Evolutionary conservation across 2,329 filamentous ascomycete genomes (phyloP).

Genomic region (Alternaria panax): DNA sequence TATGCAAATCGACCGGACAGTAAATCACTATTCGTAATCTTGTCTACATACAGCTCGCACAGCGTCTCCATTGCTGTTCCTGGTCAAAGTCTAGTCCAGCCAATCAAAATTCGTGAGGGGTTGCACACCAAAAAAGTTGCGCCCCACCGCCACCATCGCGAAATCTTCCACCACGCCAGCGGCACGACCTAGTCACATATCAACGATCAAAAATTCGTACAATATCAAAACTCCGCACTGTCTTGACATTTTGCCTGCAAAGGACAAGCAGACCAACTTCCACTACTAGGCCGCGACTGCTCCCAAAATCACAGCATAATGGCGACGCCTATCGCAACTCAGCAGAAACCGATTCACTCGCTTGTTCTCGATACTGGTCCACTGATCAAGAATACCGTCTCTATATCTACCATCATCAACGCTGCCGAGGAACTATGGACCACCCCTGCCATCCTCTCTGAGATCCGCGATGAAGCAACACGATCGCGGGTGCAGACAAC

Average conservation of each 20-base stretch:
- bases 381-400: slow-evolving; percentile 90
- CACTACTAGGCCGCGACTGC: background rate
- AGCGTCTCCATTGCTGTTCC: background rate
- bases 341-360: slow-evolving; percentile 75
- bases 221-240: background rate
- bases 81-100: background rate
- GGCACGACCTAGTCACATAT: slow-evolving; percentile 6
- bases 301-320: background rate
- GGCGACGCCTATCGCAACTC: slow-evolving; percentile 20
- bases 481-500: slow-evolving; percentile 82
- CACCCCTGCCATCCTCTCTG: slow-evolving; percentile 82
- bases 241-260: background rate
- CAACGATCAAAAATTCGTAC: background rate
- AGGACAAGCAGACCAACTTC: background rate
- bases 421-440: slow-evolving; percentile 72
- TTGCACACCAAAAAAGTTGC: slow-evolving; percentile 16
- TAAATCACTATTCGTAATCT: background rate
- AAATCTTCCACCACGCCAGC: slow-evolving; percentile 22
- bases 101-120: slow-evolving; percentile 14
- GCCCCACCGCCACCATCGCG: slow-evolving; percentile 28
- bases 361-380: slow-evolving; percentile 91
- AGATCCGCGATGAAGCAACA: slow-evolving; percentile 86
- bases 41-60: background rate
- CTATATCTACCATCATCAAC: slow-evolving; percentile 79
- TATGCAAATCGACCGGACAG: background rate